These are phyloP conservation scores for Ceratobasidium sp. DNA, from an alignment of 1,284 basidiomycete genomes.

Conservation along the genomic window DNA sequence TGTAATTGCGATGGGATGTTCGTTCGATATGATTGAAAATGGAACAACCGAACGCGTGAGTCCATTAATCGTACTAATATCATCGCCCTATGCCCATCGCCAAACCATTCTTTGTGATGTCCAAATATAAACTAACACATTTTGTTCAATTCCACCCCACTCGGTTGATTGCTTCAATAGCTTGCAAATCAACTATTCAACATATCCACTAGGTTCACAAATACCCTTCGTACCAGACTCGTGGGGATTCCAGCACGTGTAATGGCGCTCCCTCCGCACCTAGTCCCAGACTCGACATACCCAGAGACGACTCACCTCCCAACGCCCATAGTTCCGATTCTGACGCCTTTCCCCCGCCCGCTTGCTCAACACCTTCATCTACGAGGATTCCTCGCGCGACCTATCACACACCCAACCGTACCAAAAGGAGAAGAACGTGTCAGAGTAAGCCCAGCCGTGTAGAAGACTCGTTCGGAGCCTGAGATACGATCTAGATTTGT, in stretches of 20 bases:
- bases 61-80: background rate
- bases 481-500: slow-evolving; percentile 54
- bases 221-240: slow-evolving; percentile 44
- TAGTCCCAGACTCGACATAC: slow-evolving; percentile 41
- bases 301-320: slow-evolving; percentile 22
- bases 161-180: slow-evolving; percentile 46
- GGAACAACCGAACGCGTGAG: slow-evolving; percentile 66
- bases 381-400: slow-evolving; percentile 72
- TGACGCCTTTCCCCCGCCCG: slow-evolving; percentile 75
- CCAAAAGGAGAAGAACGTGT: slow-evolving; percentile 84
- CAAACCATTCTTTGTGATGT: background rate
- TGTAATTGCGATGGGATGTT: slow-evolving; percentile 75
- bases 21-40: slow-evolving; percentile 78
- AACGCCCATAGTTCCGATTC: slow-evolving; percentile 83
- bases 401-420: slow-evolving; percentile 86
- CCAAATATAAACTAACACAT: background rate
- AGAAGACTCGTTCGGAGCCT: background rate
- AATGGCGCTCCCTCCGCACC: slow-evolving; percentile 45
- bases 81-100: slow-evolving; percentile 1
- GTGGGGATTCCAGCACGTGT: slow-evolving; percentile 43
- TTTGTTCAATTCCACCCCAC: background rate
- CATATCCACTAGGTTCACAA: slow-evolving; percentile 24
- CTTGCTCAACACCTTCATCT: slow-evolving; percentile 70
- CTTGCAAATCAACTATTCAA: slow-evolving; percentile 52
- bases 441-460: slow-evolving; percentile 55